A percentile compares a stretch with the other conserved stretches of the same genome.
These are phyloP conservation scores for Malassezia nana DNA, from an alignment of 1,284 basidiomycete genomes.

Conservation along the genomic window DNA sequence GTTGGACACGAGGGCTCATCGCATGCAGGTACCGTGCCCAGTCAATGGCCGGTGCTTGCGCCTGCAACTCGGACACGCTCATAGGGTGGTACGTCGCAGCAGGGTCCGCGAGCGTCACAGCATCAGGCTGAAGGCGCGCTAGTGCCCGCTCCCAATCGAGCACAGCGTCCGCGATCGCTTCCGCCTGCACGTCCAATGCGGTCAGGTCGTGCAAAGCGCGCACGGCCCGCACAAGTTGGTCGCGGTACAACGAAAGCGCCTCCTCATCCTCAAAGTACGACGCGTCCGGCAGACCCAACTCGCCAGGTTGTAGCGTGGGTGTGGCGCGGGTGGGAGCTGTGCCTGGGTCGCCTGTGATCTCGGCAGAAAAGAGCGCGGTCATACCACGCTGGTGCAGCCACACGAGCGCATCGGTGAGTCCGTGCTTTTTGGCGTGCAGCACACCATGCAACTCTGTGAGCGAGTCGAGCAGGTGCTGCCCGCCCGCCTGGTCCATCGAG, in stretches of 20 bases:
- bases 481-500: conserved; percentile 50
- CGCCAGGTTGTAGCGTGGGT: conserved; percentile 73
- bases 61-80: conserved; percentile 58
- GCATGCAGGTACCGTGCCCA: conserved; percentile 74
- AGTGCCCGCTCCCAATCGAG: conserved; percentile 69
- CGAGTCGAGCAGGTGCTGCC: conserved; percentile 51
- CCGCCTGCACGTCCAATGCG: conserved; percentile 57
- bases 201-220: conserved; percentile 51
- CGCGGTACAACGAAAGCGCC: conserved; percentile 62
- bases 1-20: conserved; percentile 56
- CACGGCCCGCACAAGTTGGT: conserved; percentile 63
- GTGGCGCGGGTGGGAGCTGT: conserved; percentile 78
- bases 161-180: conserved; percentile 57
- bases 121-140: conserved; percentile 61
- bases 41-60: conserved; percentile 61
- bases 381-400: conserved; percentile 66
- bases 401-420: conserved; percentile 65
- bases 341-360: conserved; percentile 77
- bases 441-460: conserved; percentile 48
- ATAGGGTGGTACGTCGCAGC: conserved; percentile 77
- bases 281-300: conserved; percentile 79
- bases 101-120: conserved; percentile 60
- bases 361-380: conserved; percentile 64
- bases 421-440: conserved; percentile 40
- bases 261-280: conserved; percentile 80